Evolutionary conservation across 2,329 filamentous ascomycete species (phyloP), one percentile per base, ranked within the genome.

Genomic region (Trichoderma simmonsii): DNA sequence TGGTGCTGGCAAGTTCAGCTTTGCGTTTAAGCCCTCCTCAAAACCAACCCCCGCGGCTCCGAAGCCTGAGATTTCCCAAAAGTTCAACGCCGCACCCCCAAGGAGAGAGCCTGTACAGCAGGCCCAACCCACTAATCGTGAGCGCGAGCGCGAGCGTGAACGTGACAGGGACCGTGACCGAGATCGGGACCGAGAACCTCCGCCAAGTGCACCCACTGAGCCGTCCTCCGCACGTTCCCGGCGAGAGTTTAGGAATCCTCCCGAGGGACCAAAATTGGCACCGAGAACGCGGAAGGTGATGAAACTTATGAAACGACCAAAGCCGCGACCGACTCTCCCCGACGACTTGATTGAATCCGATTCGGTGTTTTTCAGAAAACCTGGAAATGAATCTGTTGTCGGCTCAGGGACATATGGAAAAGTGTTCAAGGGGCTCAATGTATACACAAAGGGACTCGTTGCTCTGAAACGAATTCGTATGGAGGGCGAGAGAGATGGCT

Each of bases 341-440:
- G 83, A 90, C 28, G 93, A 97, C 36, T 89, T 95, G 76, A 89
- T 90, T 12, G 85, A 86, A 6, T 97, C 95, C 0, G 92, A 95
- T 60, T 98, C 95, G 0, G 94, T 98, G 4, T 98, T 97, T 81
- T 97, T 92, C 83, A 88, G 95, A 74, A 98, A 98, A 79, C 95
- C 95, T 1, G 95, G 95, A n/a, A 97, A 98, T 76, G 95, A 97
- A 80, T 98, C 95, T 0, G 95, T 98, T 0, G 92, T 98, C 24
- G 95, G 95, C 18, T 97, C 95, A 57, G 95, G 95, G 12, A 98
- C 95, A 0, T 98, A 98, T 77, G 96, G 94, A 67, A 97, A 97
- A 81, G 94, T 97, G 5, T 97, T 97, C 85, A 97, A 97, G 80
- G 94, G 90, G n/a, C 85, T 94, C 9, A 94, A 97, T 78, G 93